Evolutionary conservation across 2,329 filamentous ascomycete genomes (phyloP).

Genomic region (Phialemonium atrogriseum): DNA sequence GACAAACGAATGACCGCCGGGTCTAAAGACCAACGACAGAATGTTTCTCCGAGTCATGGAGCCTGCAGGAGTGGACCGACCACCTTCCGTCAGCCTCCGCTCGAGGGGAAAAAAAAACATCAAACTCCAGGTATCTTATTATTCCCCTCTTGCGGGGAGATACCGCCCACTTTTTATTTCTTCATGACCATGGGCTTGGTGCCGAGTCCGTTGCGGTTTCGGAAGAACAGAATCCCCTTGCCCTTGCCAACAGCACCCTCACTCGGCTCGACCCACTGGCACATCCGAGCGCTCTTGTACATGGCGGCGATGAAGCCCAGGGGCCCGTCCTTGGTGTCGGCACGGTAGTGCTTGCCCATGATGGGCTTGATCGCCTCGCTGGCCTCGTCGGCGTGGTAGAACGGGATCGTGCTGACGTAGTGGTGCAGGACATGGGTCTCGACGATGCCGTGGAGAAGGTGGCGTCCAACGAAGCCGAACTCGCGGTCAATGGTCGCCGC

Average conservation of each 20-base stretch:
- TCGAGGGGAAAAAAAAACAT: too few relatives aligned
- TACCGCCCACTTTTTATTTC: background rate
- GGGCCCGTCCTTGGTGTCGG: constrained; percentile 67
- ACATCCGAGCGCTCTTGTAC: constrained; percentile 74
- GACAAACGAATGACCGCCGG: too few relatives aligned
- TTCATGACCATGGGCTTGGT: constrained; percentile 29
- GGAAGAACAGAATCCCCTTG: constrained; percentile 86
- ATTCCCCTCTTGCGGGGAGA: too few relatives aligned
- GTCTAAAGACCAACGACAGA: too few relatives aligned
- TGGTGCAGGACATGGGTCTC: constrained; percentile 98
- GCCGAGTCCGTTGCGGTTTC: constrained; percentile 86
- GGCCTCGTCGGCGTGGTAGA: constrained; percentile 94
- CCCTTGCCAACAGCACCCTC: constrained; percentile 71
- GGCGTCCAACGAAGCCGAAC: constrained; percentile 89
- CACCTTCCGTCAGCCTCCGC: too few relatives aligned
- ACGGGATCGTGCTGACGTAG: constrained; percentile 92
- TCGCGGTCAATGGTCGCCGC: constrained; percentile 95
- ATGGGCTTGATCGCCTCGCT: constrained; percentile 87
- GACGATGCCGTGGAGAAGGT: constrained; percentile 89
- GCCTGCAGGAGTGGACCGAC: too few relatives aligned
- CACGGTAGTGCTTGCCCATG: constrained; percentile 93
- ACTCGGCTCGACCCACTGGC: constrained; percentile 96
- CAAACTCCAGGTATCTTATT: too few relatives aligned
- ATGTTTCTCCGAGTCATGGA: too few relatives aligned
- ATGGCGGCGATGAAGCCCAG: constrained; percentile 78